Evolutionary conservation across 116 monocot species (phyloP), one percentile per base, ranked within the genome.

Genomic region (Trichopus zeylanicus): DNA sequence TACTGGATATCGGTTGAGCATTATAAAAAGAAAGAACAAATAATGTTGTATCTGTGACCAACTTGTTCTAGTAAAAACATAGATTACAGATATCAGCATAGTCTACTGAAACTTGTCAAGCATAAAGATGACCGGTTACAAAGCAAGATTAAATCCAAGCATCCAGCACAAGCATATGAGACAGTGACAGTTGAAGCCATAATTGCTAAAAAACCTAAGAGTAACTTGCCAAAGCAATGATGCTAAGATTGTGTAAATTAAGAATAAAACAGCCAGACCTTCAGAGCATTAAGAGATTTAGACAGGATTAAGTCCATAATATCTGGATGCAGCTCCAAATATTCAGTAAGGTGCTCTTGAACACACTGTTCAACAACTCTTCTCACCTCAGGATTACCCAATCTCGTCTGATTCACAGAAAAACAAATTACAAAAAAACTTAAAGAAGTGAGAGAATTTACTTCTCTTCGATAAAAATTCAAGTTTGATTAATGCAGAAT

Each of bases 321-420:
- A 29, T 87, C 84, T 26, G 97, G 97, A 72, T 97, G 97, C 73
- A 97, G 62, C 74, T 97, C 97, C 27, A 97, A 66, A 68, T 84
- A 97, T 64, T 91, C 87, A 1, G 91, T 85, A 15, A 97, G 65
- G 70, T 88, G 68, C 51, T 97, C 97, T 60, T 91, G 97, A 57
- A 85, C 78, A 70, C 85, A 87, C 48, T 97, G 97, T 29, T 97
- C 97, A 60, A 97, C 97, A 32, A 97, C 42, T 67, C 51, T 97
- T 34, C 97, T 69, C 9, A 97, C 91, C 71, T 97, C 97, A 53
- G 97, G 97, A 73, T 97, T 97, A 66, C 97, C 97, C 58, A 97
- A 68, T 58, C 97, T 84, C 52, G 97, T 97, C 97, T 97, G 57
- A 57, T 15, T 29, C 20, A 75, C 26, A 16, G 53, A 15, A 52